phyloP scores from a whole-genome alignment of 2,329 filamentous ascomycete species.

The Diaporthe citriasiana region DNA sequence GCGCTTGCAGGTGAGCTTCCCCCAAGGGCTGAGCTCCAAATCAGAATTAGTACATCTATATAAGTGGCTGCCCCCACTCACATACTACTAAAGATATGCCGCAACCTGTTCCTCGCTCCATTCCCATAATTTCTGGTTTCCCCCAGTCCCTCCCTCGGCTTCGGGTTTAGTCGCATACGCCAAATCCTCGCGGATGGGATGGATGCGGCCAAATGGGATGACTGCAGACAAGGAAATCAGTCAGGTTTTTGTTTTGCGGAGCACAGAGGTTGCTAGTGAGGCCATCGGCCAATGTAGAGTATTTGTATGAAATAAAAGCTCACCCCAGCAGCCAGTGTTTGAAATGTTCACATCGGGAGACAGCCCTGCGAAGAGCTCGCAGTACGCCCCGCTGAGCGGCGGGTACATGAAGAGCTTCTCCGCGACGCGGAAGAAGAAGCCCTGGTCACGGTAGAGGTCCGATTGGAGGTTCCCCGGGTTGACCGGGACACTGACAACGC shows the following conservation, averaged over 20 bases:
- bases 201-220: constrained; percentile 56
- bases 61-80: not conserved
- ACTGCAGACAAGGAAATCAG: constrained; percentile 45
- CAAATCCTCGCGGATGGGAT: constrained; percentile 51
- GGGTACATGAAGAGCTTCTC: constrained; percentile 43
- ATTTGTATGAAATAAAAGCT: constrained; percentile 24
- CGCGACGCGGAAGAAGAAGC: constrained; percentile 28
- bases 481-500: constrained; percentile 47
- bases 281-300: not conserved
- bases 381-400: constrained; percentile 53
- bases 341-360: constrained; percentile 53
- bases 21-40: not conserved
- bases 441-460: constrained; percentile 44
- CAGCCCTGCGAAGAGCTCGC: constrained; percentile 55
- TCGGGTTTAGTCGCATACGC: constrained; percentile 48
- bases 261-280: not conserved
- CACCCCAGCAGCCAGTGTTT: constrained; percentile 46
- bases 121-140: constrained; percentile 55
- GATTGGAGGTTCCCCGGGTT: constrained; percentile 50
- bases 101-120: constrained; percentile 58
- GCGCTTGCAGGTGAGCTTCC: not conserved
- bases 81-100: constrained; percentile 34
- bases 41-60: not conserved
- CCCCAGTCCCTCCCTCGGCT: constrained; percentile 56
- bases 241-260: not conserved